Percentiles rank a stretch among this genome's conserved stretches.
These are phyloP conservation scores for Trichoderma parareesei DNA, from an alignment of 495 filamentous ascomycete genomes.

Conservation along the genomic window DNA sequence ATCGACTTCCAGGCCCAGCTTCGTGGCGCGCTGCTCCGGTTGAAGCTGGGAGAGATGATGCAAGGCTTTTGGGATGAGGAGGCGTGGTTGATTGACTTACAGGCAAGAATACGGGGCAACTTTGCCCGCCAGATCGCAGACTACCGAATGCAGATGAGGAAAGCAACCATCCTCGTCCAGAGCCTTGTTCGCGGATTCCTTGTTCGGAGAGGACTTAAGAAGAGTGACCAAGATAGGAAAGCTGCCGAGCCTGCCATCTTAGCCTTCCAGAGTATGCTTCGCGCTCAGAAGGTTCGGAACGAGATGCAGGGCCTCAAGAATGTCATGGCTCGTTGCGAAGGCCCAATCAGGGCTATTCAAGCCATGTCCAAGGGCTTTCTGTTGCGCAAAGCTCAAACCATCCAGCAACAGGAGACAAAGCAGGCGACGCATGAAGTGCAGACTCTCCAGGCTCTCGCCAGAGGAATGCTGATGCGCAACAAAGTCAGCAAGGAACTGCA, in stretches of 20 bases:
- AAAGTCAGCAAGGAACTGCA: slow-evolving; percentile 16
- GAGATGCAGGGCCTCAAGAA: slow-evolving; percentile 57
- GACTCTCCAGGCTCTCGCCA: slow-evolving; percentile 44
- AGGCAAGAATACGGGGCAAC: slow-evolving; percentile 72
- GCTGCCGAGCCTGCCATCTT: slow-evolving; percentile 60
- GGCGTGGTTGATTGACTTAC: slow-evolving; percentile 66
- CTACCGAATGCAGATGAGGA: slow-evolving; percentile 71
- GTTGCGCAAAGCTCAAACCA: slow-evolving; percentile 39
- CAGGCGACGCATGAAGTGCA: slow-evolving; percentile 36
- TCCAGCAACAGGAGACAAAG: slow-evolving; percentile 47
- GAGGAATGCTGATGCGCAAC: slow-evolving; percentile 41
- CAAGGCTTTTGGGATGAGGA: slow-evolving; percentile 87
- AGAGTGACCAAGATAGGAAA: slow-evolving; percentile 17
- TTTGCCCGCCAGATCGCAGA: slow-evolving; percentile 61
- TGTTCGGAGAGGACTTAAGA: slow-evolving; percentile 61
- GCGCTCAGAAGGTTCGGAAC: slow-evolving; percentile 66
- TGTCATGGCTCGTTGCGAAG: slow-evolving; percentile 47
- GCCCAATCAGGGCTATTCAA: slow-evolving; percentile 60
- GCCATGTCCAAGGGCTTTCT: slow-evolving; percentile 56
- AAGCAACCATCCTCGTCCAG: slow-evolving; percentile 69
- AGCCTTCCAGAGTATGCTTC: slow-evolving; percentile 73
- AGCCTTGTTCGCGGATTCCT: slow-evolving; percentile 74
- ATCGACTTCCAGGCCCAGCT: slow-evolving; percentile 79
- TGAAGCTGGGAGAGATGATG: slow-evolving; percentile 77
- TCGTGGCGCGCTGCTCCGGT: slow-evolving; percentile 68